These are phyloP conservation scores for Bacidia rubella DNA, from an alignment of 495 filamentous ascomycete genomes.

Conservation along the genomic window DNA sequence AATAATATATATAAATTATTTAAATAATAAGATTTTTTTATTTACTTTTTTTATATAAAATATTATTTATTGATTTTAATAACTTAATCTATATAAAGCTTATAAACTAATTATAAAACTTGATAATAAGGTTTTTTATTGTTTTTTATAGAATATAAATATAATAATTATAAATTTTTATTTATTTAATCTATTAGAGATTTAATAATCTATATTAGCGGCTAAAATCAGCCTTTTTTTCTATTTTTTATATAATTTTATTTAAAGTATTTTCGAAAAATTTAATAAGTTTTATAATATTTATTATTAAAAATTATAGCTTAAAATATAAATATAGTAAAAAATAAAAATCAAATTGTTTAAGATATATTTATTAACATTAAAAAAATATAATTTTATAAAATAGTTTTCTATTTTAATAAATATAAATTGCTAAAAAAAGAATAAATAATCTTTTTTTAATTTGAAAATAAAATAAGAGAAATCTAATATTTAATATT, in stretches of 20 bases:
- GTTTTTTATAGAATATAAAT: background rate
- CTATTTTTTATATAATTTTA: background rate
- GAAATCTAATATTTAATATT: background rate
- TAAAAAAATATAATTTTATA: background rate
- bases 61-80: background rate
- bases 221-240: too few species aligned
- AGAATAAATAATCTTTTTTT: background rate
- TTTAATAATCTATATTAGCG: too few species aligned
- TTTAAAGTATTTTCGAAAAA: too few species aligned
- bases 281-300: background rate
- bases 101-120: background rate
- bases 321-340: slow-evolving; percentile 4
- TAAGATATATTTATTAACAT: background rate
- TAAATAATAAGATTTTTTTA: background rate
- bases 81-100: background rate
- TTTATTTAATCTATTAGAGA: background rate
- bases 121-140: too few species aligned
- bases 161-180: background rate
- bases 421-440: background rate
- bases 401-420: background rate
- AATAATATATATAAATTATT: background rate
- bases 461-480: background rate
- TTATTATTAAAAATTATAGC: background rate
- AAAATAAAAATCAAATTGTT: background rate
- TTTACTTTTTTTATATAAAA: background rate